These are phyloP conservation scores for Leccinum pallidistipes DNA, from an alignment of 1,284 basidiomycete genomes.

Conservation along the genomic window DNA sequence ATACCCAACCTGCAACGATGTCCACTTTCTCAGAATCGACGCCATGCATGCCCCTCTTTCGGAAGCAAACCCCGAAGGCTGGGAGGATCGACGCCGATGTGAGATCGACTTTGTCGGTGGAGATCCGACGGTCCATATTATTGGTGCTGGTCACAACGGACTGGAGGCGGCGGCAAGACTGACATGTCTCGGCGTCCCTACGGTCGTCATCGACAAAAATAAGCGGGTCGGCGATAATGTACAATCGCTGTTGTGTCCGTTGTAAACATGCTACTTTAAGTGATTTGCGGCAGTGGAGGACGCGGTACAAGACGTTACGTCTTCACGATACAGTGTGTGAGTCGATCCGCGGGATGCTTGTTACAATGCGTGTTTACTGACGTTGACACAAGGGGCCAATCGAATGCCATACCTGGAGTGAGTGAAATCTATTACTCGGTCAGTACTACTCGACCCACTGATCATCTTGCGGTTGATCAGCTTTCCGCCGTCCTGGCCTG, in stretches of 20 bases:
- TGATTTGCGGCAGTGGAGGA: constrained; percentile 26
- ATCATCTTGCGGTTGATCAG: constrained; percentile 8
- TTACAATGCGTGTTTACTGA: not conserved
- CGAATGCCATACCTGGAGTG: constrained; percentile 29
- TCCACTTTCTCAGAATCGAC: constrained; percentile 14
- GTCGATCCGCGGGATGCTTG: constrained; percentile 5
- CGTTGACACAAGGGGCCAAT: constrained; percentile 19
- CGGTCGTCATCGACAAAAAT: constrained; percentile 38
- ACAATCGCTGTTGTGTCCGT: not conserved
- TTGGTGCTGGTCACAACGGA: not conserved
- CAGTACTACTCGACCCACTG: not conserved
- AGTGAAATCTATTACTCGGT: not conserved
- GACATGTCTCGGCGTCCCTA: not conserved
- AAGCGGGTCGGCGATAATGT: constrained; percentile 36
- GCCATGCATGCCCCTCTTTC: not conserved
- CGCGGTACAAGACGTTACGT: constrained; percentile 31
- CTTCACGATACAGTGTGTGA: constrained; percentile 31
- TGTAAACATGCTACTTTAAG: not conserved
- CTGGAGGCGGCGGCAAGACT: not conserved
- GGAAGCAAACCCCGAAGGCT: not conserved
- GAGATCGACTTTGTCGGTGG: constrained; percentile 19
- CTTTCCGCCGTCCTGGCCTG: constrained; percentile 42
- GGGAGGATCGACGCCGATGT: constrained; percentile 8
- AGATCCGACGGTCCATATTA: constrained; percentile 31
- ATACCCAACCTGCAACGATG: not conserved